These are phyloP conservation scores for Croton laevigatus DNA, from an alignment of 441 rosid genomes.

Conservation along the genomic window DNA sequence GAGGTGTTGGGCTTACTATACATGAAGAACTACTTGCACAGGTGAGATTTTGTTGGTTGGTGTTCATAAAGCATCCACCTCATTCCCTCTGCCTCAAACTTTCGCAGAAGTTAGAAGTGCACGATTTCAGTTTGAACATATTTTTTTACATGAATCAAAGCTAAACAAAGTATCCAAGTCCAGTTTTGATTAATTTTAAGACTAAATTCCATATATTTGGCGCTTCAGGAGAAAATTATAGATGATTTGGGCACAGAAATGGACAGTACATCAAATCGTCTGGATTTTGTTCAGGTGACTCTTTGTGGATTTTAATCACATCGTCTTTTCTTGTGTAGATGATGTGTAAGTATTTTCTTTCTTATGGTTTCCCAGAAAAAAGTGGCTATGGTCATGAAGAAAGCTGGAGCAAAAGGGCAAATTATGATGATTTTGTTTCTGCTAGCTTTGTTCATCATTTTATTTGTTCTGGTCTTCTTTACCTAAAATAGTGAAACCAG, in stretches of 20 bases:
- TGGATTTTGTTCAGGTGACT: slow-evolving; percentile 95
- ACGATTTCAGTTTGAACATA: not conserved
- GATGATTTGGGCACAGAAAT: slow-evolving; percentile 81
- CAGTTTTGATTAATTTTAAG: not conserved
- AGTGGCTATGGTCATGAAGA: slow-evolving; percentile 98
- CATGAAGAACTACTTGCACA: slow-evolving; percentile 93
- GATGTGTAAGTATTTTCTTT: not conserved
- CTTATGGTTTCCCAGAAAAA: slow-evolving; percentile 65
- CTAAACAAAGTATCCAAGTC: not conserved
- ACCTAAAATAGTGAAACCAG: slow-evolving; percentile 39
- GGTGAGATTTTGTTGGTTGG: slow-evolving; percentile 35
- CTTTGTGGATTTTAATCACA: not conserved
- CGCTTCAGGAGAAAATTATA: slow-evolving; percentile 75
- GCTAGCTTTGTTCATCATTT: slow-evolving; percentile 73
- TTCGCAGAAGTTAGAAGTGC: not conserved
- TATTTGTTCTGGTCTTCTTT: slow-evolving; percentile 88
- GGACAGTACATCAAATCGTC: slow-evolving; percentile 93
- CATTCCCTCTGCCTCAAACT: not conserved
- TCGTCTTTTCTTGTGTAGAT: not conserved
- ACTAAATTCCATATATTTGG: slow-evolving; percentile 12
- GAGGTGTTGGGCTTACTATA: slow-evolving; percentile 95
- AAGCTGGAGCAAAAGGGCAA: slow-evolving; percentile 91
- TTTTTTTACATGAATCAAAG: not conserved
- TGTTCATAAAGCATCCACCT: slow-evolving; percentile 10
- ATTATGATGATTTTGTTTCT: slow-evolving; percentile 90